Percentiles rank a stretch among this genome's conserved stretches.
These are phyloP conservation scores for Alternaria solani DNA, from an alignment of 2,329 filamentous ascomycete genomes.

Conservation along the genomic window DNA sequence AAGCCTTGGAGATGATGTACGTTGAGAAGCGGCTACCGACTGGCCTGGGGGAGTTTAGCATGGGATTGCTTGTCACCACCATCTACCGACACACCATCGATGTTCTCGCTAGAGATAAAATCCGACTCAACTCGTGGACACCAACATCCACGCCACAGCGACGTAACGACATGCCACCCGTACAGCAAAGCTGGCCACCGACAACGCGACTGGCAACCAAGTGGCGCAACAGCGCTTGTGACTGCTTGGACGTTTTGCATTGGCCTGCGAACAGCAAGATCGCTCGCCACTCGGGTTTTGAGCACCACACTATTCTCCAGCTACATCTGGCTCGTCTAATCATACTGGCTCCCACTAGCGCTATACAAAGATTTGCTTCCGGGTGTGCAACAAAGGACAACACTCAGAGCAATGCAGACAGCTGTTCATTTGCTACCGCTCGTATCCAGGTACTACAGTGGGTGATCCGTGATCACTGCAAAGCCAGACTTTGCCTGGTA, in stretches of 20 bases:
- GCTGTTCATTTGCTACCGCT: constrained; percentile 1
- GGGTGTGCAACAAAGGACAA: constrained; percentile 24
- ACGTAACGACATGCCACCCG: constrained; percentile 10
- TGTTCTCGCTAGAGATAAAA: constrained; percentile 55
- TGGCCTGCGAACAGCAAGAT: constrained; percentile 65
- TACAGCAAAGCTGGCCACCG: constrained; percentile 55
- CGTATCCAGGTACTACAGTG: constrained; percentile 55
- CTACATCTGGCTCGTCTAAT: constrained; percentile 64
- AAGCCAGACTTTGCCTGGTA: constrained; percentile 64
- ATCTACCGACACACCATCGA: constrained; percentile 61
- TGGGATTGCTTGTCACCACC: constrained; percentile 60
- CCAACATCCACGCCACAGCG: constrained; percentile 32
- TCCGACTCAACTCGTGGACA: constrained; percentile 54
- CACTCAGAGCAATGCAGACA: neutral
- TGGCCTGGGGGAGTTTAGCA: constrained; percentile 59
- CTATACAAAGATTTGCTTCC: constrained; percentile 56
- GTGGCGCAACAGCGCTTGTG: constrained; percentile 58
- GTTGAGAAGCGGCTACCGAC: constrained; percentile 58
- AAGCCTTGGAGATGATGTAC: constrained; percentile 57
- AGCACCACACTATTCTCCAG: constrained; percentile 64
- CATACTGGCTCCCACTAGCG: constrained; percentile 58
- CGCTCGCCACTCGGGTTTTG: constrained; percentile 59
- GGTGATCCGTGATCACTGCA: constrained; percentile 62
- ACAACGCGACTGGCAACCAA: constrained; percentile 58
- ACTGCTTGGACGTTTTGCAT: constrained; percentile 64